A percentile compares a stretch with the other conserved stretches of the same genome.
Evolutionary conservation across 768 basidiomycete species (phyloP).

Genomic region (Boletus subparvulus): DNA sequence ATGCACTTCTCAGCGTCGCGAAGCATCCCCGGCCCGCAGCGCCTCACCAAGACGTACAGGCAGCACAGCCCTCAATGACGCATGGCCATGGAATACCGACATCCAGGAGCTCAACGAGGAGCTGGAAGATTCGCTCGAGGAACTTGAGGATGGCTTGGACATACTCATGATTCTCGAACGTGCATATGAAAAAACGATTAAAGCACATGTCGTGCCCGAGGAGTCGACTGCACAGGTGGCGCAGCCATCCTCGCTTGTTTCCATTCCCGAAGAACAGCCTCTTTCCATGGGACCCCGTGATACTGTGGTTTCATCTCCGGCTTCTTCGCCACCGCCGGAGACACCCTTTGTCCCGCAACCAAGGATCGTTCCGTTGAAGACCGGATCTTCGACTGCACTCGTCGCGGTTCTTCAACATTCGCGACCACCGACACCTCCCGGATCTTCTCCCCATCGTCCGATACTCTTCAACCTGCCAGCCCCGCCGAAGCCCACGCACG

Average conservation of each 20-base stretch:
- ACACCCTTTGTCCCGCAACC: constrained; percentile 16
- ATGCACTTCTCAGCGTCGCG: constrained; percentile 14
- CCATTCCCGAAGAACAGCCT: constrained; percentile 24
- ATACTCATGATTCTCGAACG: constrained; percentile 66
- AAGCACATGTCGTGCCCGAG: constrained; percentile 51
- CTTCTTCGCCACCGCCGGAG: constrained; percentile 14
- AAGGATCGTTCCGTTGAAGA: constrained; percentile 42
- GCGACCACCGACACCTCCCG: constrained; percentile 14
- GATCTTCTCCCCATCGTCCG: constrained; percentile 19
- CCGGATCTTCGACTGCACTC: constrained; percentile 68
- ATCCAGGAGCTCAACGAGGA: constrained; percentile 45
- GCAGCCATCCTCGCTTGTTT: constrained; percentile 14
- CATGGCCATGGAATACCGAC: constrained; percentile 32
- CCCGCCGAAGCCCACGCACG: constrained; percentile 38
- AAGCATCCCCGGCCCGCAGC: constrained; percentile 39
- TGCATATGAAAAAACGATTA: constrained; percentile 65
- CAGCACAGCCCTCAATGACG: constrained; percentile 23
- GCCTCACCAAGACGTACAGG: constrained; percentile 45
- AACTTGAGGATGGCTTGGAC: constrained; percentile 68
- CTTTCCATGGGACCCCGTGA: neutral
- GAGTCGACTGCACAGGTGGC: constrained; percentile 6
- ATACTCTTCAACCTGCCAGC: constrained; percentile 16
- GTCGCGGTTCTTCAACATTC: constrained; percentile 59
- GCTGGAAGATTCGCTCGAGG: constrained; percentile 49
- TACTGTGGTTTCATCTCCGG: neutral